Evolutionary conservation across 345 rosid species (phyloP).

Genomic region (Noccaea caerulescens): DNA sequence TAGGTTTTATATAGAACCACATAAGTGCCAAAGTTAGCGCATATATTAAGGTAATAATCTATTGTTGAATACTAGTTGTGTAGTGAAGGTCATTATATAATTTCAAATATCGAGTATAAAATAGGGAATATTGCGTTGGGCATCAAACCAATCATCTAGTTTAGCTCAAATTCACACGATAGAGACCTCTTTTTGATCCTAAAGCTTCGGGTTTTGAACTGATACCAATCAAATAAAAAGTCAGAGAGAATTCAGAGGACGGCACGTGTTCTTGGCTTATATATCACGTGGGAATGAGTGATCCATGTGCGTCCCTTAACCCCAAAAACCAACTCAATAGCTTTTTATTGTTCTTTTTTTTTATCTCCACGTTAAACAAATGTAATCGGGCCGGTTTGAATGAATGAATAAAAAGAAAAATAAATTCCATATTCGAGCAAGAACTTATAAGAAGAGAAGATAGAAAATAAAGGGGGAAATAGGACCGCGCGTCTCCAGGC

Average conservation of each 20-base stretch:
- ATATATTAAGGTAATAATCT: conserved; percentile 27
- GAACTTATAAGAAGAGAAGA: conserved; percentile 19
- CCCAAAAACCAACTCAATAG: conserved; percentile 34
- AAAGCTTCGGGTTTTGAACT: conserved; percentile 41
- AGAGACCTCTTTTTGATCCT: conserved; percentile 47
- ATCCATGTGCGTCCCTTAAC: conserved; percentile 43
- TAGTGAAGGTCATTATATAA: not conserved
- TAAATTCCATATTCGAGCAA: not conserved
- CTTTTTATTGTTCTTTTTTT: not conserved
- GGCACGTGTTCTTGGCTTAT: conserved; percentile 45
- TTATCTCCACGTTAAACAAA: not conserved
- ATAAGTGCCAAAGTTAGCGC: conserved; percentile 33
- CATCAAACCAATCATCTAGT: conserved; percentile 41
- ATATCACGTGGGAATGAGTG: conserved; percentile 45
- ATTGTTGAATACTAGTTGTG: conserved; percentile 14
- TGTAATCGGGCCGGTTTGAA: conserved; percentile 13
- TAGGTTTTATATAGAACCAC: conserved; percentile 28
- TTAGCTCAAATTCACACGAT: conserved; percentile 46
- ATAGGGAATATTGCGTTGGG: conserved; percentile 39
- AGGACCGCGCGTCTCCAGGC: conserved; percentile 29
- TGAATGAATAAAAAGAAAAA: not conserved
- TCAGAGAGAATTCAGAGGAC: conserved; percentile 37
- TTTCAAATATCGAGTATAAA: conserved; percentile 22
- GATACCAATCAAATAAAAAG: conserved; percentile 42
- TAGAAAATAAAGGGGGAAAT: conserved; percentile 9